These are phyloP conservation scores for Cercospora berteroae DNA, from an alignment of 2,329 filamentous ascomycete species.

Conservation along the genomic window DNA sequence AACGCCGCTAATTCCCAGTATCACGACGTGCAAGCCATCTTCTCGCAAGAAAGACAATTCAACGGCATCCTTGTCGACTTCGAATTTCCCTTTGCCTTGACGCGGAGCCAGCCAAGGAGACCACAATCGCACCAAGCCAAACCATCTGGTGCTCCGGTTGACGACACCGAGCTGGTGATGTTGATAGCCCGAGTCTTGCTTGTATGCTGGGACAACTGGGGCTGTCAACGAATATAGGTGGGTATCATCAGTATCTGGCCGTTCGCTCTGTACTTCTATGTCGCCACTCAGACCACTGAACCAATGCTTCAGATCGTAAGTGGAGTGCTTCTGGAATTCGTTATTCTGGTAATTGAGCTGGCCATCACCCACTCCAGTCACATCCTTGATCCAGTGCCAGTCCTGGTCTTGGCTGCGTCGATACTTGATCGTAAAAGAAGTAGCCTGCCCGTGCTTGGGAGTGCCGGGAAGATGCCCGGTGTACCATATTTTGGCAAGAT, in stretches of 20 bases:
- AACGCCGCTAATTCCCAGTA: slow-evolving; percentile 74
- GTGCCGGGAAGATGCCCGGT: slow-evolving; percentile 47
- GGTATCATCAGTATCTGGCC: slow-evolving; percentile 67
- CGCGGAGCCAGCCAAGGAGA: slow-evolving; percentile 85
- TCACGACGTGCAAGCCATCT: slow-evolving; percentile 70
- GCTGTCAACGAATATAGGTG: slow-evolving; percentile 67
- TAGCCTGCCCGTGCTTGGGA: slow-evolving; percentile 46
- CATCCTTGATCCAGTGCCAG: slow-evolving; percentile 72
- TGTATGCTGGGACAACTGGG: slow-evolving; percentile 55
- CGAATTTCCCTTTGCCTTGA: slow-evolving; percentile 68
- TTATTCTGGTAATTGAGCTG: slow-evolving; percentile 53
- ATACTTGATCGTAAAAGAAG: slow-evolving; percentile 72
- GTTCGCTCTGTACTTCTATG: slow-evolving; percentile 54
- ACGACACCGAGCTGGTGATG: slow-evolving; percentile 62
- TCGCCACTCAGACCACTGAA: slow-evolving; percentile 58
- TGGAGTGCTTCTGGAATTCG: slow-evolving; percentile 33
- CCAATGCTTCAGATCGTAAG: slow-evolving; percentile 52
- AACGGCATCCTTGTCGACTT: slow-evolving; percentile 73
- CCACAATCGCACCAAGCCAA: slow-evolving; percentile 76
- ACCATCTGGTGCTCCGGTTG: slow-evolving; percentile 68
- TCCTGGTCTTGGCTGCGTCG: slow-evolving; percentile 51
- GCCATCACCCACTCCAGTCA: slow-evolving; percentile 63
- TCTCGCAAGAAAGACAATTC: slow-evolving; percentile 72
- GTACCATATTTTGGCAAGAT: slow-evolving; percentile 53
- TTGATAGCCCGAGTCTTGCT: slow-evolving; percentile 57